Evolutionary conservation across 2,329 filamentous ascomycete genomes (phyloP), one percentile per base, ranked within the genome.

Genomic region (Akanthomyces muscarius): DNA sequence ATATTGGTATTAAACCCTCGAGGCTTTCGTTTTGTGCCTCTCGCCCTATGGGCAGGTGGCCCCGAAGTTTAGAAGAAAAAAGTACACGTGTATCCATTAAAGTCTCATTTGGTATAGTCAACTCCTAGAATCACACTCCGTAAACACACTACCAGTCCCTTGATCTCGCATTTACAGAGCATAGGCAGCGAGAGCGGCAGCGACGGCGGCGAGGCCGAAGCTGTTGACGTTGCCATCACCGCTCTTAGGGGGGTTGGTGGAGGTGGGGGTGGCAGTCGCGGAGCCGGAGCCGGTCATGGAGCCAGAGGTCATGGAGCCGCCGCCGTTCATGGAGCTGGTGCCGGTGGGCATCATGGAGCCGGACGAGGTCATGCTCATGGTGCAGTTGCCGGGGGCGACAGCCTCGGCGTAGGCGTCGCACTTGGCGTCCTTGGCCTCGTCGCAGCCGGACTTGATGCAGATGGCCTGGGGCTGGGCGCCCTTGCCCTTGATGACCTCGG

Each of bases 381-480:
- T 57, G 66, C 67, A 65, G 23, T 51, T 62, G 13, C 25, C 65
- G 21, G 65, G 67, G 1, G 62, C 70, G 7, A 71, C 38, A 2
- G 68, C 72, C 16, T 70, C 50, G 4, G 71, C 72, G 68, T 85
- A 84, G n/a, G 70, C 67, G 21, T 69, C 68, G 69, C 84, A 87
- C 6, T 74, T 75, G 7, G 78, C 72, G 57, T 81, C 78, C 7
- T 73, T 66, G 16, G 81, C 76, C 14, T 81, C 56, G 1, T 80
- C 80, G 71, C 84, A 87, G 45, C 75, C 73, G 8, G 68, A 59
- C 45, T 77, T 78, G 66, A 80, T 80, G 75, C 85, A 87, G 66
- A 87, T 84, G 61, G 80, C 75, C 72, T 87, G 83, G 25, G 83
- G 74, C 68, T 82, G 76, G 11, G 76, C 64, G 6, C 76, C 76